Evolutionary conservation across 2,329 filamentous ascomycete species (phyloP), one percentile per base, ranked within the genome.

Genomic region (Ophiosphaerella korrae): DNA sequence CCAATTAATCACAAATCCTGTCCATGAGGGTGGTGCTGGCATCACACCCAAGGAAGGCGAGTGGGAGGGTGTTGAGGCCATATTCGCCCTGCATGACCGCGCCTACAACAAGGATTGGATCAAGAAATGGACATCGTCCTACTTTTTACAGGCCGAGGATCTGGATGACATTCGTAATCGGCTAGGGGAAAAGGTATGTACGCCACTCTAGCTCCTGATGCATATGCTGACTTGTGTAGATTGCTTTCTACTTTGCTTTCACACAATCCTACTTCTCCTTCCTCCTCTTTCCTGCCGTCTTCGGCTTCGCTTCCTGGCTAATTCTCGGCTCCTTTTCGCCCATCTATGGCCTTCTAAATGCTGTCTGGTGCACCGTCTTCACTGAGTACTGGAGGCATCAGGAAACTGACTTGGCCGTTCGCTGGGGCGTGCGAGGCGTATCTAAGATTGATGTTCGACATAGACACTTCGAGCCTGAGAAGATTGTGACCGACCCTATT

Each of bases 301-400:
- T 94, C 62, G 93, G 93, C 3, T 80, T 90, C 35, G 80, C 83
- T 1, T 84, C 88, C 11, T 97, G 91, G 89, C 73, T 92, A 26
- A 78, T 96, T n/a, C 79, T 96, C 0, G 91, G 91, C 7, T 84
- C 88, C 50, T 97, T 92, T 75, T 96, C 92, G 1, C 84, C 86
- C 50, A 74, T 92, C 42, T 97, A 95, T 64, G 90, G 89, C 12
- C 73, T 92, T 1, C 80, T 88, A 38, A 92, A 88, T 68, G 88
- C 86, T 31, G 77, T 96, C n/a, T 96, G 92, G 90, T 72, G 88
- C 50, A 86, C 94, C 2, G 78, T 93, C 41, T 97, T 97, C 68
- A 88, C 96, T 49, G 93, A 97, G 71, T 96, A 89, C 74, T 97
- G 93, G 93, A 96, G 95, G 77, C 88, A 93, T 64, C 90, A 95